Conservation (phyloP, 2,329 filamentous ascomycete genomes). For the Pseudodiploospora longispora region DNA sequence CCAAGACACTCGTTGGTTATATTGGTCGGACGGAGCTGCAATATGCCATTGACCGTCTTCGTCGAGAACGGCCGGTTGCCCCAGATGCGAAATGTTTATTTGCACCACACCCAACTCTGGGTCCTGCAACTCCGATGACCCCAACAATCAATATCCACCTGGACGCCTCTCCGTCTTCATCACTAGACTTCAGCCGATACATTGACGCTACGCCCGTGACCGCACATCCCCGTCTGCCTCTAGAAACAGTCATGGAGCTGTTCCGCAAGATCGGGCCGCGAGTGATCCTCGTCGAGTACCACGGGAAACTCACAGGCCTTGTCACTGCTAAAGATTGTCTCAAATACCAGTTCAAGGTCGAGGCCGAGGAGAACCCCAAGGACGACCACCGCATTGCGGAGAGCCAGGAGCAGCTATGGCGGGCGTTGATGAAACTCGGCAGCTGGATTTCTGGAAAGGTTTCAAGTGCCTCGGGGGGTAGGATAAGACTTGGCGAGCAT, state of each 20-base stretch:
- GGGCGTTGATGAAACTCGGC: conserved; percentile 41
- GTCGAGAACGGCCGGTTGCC: conserved; percentile 59
- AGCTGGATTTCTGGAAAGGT: conserved; percentile 53
- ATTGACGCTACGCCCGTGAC: conserved; percentile 85
- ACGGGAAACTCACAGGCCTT: conserved; percentile 72
- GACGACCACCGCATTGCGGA: conserved; percentile 48
- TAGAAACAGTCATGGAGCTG: conserved; percentile 97
- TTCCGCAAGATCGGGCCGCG: conserved; percentile 97
- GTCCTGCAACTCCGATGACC: conserved; percentile 29
- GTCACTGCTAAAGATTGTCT: conserved; percentile 96
- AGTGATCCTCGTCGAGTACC: conserved; percentile 87
- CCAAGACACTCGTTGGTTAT: conserved; percentile 75
- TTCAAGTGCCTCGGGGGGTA: conserved; percentile 44
- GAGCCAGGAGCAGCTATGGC: conserved; percentile 60
- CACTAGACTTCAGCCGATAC: conserved; percentile 76
- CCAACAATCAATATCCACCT: conserved; percentile 47
- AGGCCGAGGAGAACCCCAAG: conserved; percentile 69
- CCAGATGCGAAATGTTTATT: conserved; percentile 69
- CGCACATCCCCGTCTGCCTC: conserved; percentile 79
- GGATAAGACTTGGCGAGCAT: conserved; percentile 44
- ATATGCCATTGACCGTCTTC: conserved; percentile 79
- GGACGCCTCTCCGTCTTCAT: conserved; percentile 46
- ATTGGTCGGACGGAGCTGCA: conserved; percentile 86
- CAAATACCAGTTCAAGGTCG: conserved; percentile 94
- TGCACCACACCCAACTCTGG: conserved; percentile 34